Conservation (phyloP, 2,329 filamentous ascomycete genomes). For the Penicillium polonicum region DNA sequence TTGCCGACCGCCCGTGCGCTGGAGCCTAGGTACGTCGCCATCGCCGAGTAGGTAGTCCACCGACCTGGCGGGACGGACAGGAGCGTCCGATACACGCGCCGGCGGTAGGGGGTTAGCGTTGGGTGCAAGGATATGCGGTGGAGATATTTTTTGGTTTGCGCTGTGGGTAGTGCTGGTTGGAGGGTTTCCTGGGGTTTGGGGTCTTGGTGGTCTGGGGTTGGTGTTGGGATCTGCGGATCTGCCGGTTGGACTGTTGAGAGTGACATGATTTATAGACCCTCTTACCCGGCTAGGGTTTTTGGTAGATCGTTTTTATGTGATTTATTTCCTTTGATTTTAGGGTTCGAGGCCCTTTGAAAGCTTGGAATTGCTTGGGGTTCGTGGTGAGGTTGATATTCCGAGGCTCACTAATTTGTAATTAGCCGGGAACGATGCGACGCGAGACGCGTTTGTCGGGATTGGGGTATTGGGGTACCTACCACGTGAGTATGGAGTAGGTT, state of each 20-base stretch:
- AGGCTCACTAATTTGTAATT: neutral
- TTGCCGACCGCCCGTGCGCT: constrained; percentile 76
- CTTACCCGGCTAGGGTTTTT: neutral
- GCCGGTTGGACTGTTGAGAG: neutral
- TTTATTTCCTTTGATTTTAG: neutral
- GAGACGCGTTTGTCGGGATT: constrained; percentile 12
- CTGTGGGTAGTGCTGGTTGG: neutral
- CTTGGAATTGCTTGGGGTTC: constrained; percentile 27
- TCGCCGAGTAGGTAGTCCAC: constrained; percentile 74
- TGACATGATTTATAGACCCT: neutral
- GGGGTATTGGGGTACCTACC: neutral
- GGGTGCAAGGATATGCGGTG: constrained; percentile 45
- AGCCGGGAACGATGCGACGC: constrained; percentile 7
- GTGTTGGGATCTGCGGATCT: neutral
- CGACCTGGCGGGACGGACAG: constrained; percentile 73
- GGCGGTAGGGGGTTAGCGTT: constrained; percentile 52
- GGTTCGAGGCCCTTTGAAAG: neutral
- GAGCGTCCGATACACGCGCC: constrained; percentile 65
- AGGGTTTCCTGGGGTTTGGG: neutral
- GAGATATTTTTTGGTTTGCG: constrained; percentile 32
- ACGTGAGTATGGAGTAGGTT: neutral
- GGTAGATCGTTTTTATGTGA: neutral
- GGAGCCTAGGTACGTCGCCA: constrained; percentile 66
- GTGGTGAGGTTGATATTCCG: neutral
- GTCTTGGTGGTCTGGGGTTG: neutral